Percentiles rank a stretch among this genome's conserved stretches.
phyloP scores from a whole-genome alignment of 805 yeast species.

The Metschnikowia koreensis region DNA sequence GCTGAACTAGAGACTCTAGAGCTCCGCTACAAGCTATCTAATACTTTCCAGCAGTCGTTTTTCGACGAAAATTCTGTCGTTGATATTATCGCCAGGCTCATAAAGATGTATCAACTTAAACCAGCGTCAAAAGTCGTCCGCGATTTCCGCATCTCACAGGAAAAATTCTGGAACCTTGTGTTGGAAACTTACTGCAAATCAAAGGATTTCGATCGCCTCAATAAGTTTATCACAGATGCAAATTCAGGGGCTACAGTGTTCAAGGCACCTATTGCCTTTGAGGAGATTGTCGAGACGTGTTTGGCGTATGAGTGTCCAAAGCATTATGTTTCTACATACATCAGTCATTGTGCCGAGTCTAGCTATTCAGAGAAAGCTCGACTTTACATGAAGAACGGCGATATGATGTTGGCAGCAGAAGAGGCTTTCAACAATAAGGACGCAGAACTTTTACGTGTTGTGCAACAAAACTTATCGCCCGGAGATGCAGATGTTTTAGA shows the following conservation, averaged over 20 bases:
- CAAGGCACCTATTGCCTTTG: constrained; percentile 72
- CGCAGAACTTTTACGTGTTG: constrained; percentile 11
- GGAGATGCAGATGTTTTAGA: constrained; percentile 10
- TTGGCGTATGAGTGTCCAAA: constrained; percentile 49
- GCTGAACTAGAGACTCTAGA: constrained; percentile 33
- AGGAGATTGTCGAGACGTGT: constrained; percentile 58
- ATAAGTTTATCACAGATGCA: constrained; percentile 27
- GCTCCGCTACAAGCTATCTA: constrained; percentile 30
- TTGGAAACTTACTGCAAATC: constrained; percentile 46
- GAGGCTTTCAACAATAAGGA: constrained; percentile 49
- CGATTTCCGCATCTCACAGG: constrained; percentile 56
- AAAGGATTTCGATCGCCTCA: constrained; percentile 55
- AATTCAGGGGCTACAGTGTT: constrained; percentile 20
- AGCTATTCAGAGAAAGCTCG: constrained; percentile 47
- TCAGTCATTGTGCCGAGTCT: constrained; percentile 49
- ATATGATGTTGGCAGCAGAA: constrained; percentile 47
- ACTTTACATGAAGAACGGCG: constrained; percentile 53
- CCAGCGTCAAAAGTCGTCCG: constrained; percentile 48
- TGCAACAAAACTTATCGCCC: constrained; percentile 6
- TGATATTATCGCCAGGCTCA: constrained; percentile 26
- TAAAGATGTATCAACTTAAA: constrained; percentile 46
- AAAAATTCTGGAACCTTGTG: constrained; percentile 53
- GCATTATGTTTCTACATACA: constrained; percentile 58
- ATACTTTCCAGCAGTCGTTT: constrained; percentile 34
- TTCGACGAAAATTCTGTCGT: constrained; percentile 26